These are phyloP conservation scores for Cyphellophora attinorum DNA, from an alignment of 2,329 filamentous ascomycete genomes.

Conservation along the genomic window DNA sequence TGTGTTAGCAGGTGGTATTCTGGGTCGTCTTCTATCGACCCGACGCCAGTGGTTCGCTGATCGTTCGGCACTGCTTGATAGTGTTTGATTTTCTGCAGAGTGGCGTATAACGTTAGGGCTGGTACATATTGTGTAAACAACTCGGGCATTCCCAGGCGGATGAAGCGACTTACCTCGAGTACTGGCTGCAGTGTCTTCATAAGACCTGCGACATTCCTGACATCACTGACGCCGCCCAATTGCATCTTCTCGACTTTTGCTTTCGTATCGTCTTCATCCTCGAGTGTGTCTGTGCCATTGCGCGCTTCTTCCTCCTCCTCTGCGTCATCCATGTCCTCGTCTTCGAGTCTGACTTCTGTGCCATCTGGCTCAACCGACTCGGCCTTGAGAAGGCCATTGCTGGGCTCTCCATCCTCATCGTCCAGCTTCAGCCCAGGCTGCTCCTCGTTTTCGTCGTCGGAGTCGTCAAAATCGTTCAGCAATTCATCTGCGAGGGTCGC, in stretches of 20 bases:
- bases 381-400: constrained; percentile 15
- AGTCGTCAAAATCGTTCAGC: constrained; percentile 82
- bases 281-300: constrained; percentile 53
- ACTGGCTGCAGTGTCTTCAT: constrained; percentile 76
- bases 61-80: constrained; percentile 62
- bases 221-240: constrained; percentile 62
- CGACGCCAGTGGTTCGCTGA: constrained; percentile 56
- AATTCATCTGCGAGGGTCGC: constrained; percentile 88
- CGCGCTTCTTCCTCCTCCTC: constrained; percentile 18
- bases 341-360: constrained; percentile 21
- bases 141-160: constrained; percentile 51
- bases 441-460: constrained; percentile 47
- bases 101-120: constrained; percentile 57
- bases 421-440: no score
- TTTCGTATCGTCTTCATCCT: constrained; percentile 60
- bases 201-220: constrained; percentile 67
- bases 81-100: constrained; percentile 66
- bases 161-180: constrained; percentile 59
- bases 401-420: constrained; percentile 22
- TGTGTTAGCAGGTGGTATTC: constrained; percentile 83
- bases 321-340: constrained; percentile 15
- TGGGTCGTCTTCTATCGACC: constrained; percentile 83
- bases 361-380: constrained; percentile 26
- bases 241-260: constrained; percentile 76
- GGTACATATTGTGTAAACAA: no score